Evolutionary conservation across 2,329 filamentous ascomycete species (phyloP), one percentile per base, ranked within the genome.

Genomic region (Alternaria gansuensis): DNA sequence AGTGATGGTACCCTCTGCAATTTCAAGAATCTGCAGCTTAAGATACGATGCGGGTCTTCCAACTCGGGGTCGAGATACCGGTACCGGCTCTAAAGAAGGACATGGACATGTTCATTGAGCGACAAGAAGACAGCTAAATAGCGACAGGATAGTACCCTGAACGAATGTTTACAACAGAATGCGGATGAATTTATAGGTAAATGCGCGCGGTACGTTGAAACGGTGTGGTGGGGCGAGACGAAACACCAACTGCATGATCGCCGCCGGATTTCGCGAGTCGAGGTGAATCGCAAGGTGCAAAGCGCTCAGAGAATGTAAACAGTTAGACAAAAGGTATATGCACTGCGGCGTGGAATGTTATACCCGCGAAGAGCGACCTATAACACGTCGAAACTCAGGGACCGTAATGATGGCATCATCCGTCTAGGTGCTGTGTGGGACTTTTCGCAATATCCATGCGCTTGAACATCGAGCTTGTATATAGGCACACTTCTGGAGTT

Each of bases 201-300:
- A 40, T 21, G 14, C 28, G 54, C 54, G 39, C 37, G 66, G 55
- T 36, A 59, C 11, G 49, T 57, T 63, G 63, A 66, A 68, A 70
- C 65, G 21, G 52, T 37, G 36, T 51, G 58, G 65, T 63, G 64
- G 60, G 63, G 61, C 67, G 24, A 44, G 10, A 31, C 60, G 63
- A 71, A 71, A 71, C 68, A 51, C 44, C 44, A 45, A 50, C n/a
- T 62, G 68, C 54, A 51, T 54, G 66, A 66, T 70, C 68, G 64
- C 49, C 43, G 29, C 65, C 61, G 39, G 67, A 64, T 10, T 10
- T 51, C 5, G 8, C 44, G 9, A 13, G 8, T n/a, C 9, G 17
- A 14, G 17, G 17, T 17, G 17, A 17, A 17, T 17, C 17, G 17
- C 17, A 17, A 41, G 23, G 26, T 17, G 21, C 37, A 14, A 29